These are phyloP conservation scores for Penicillium pancosmium DNA, from an alignment of 495 filamentous ascomycete species.

Conservation along the genomic window DNA sequence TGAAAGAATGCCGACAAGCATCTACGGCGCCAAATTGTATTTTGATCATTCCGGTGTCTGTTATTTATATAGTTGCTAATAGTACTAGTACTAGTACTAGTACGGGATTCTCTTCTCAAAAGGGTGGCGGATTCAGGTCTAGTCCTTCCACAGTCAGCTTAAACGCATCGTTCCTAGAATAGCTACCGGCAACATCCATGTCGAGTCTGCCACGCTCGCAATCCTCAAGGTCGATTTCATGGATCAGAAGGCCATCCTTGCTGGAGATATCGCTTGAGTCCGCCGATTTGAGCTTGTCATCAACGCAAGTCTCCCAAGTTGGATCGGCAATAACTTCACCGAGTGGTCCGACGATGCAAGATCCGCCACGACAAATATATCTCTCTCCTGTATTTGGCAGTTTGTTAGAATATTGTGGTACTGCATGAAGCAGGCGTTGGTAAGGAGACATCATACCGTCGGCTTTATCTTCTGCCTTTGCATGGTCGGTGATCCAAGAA, in stretches of 20 bases:
- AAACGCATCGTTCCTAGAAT: conserved; percentile 83
- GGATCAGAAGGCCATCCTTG: conserved; percentile 43
- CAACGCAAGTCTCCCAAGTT: conserved; percentile 70
- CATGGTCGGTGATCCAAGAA: conserved; percentile 50
- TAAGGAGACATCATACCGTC: conserved; percentile 11
- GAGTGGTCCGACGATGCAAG: conserved; percentile 76
- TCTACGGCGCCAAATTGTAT: background rate
- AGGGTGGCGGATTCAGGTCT: conserved; percentile 68
- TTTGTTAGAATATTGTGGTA: background rate
- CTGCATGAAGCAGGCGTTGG: background rate
- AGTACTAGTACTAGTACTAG: background rate
- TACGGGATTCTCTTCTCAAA: conserved; percentile 6
- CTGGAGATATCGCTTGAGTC: conserved; percentile 2
- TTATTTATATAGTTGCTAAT: no score
- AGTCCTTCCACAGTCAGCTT: conserved; percentile 74
- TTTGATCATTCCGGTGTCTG: no score
- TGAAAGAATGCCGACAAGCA: background rate
- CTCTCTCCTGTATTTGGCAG: conserved; percentile 1
- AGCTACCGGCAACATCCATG: conserved; percentile 75
- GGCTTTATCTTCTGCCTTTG: conserved; percentile 12
- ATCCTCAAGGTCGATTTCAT: conserved; percentile 64
- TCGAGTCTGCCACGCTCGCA: conserved; percentile 64
- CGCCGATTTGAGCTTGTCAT: conserved; percentile 45
- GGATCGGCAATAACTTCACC: conserved; percentile 80
- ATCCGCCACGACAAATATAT: conserved; percentile 65